Evolutionary conservation across 306 rosid genomes (phyloP).

Genomic region (Senna siamea): DNA sequence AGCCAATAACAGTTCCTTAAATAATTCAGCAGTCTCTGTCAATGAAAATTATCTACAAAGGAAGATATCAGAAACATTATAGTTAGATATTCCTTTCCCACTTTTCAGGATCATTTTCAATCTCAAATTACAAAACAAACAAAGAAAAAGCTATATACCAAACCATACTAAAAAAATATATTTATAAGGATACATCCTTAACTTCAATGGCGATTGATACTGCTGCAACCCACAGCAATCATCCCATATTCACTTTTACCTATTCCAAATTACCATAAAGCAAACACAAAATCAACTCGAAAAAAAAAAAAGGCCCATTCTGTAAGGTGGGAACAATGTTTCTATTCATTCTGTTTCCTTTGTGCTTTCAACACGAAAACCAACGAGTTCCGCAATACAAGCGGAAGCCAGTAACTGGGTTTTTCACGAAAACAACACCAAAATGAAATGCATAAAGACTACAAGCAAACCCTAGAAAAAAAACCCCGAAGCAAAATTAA

Average conservation of each 20-base stretch:
- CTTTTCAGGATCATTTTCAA: conserved; percentile 17
- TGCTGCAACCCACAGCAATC: not conserved
- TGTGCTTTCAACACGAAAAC: conserved; percentile 23
- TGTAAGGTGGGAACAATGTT: conserved; percentile 22
- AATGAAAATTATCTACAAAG: not conserved
- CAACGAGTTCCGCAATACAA: conserved; percentile 20
- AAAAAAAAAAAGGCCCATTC: conserved; percentile 13
- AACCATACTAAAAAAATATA: conserved; percentile 20
- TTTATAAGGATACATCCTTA: conserved; percentile 17
- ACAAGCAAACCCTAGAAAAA: conserved; percentile 46
- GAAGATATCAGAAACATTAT: conserved; percentile 12
- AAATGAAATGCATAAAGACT: not conserved
- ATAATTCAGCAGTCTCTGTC: not conserved
- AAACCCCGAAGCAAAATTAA: conserved; percentile 26
- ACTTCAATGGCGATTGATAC: conserved; percentile 20
- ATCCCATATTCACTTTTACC: not conserved
- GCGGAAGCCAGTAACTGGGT: not conserved
- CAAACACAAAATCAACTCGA: conserved; percentile 16
- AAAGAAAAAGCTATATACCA: conserved; percentile 2
- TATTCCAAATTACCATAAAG: conserved; percentile 15
- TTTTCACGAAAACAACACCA: conserved; percentile 22
- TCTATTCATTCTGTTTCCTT: not conserved
- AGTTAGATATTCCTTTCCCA: not conserved
- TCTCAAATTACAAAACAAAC: not conserved
- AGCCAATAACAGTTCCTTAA: conserved; percentile 1